Evolutionary conservation across 805 yeast genomes (phyloP).

Genomic region (Wickerhamomyces alni): DNA sequence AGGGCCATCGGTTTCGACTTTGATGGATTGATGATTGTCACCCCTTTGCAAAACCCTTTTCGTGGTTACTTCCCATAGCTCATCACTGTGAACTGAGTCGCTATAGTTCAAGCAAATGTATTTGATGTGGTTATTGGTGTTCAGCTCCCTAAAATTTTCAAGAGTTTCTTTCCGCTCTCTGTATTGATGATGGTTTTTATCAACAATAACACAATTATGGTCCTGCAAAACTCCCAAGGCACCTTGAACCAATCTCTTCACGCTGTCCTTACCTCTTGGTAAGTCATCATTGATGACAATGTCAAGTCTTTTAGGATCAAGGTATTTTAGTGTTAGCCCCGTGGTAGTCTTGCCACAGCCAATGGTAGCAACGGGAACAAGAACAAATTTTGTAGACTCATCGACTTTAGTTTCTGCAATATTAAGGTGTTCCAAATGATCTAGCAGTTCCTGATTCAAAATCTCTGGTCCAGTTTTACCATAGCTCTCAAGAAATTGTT

Average conservation of each 20-base stretch:
- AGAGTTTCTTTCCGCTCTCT: conserved; percentile 68
- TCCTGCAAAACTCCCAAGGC: conserved; percentile 36
- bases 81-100: conserved; percentile 29
- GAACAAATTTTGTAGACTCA: conserved; percentile 44
- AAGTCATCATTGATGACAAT: conserved; percentile 82
- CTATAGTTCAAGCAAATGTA: conserved; percentile 68
- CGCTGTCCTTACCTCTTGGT: conserved; percentile 37
- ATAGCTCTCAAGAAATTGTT: conserved; percentile 48
- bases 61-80: conserved; percentile 47
- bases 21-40: conserved; percentile 83
- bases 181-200: conserved; percentile 74
- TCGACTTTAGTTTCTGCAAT: conserved; percentile 30
- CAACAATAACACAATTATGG: conserved; percentile 57
- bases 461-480: conserved; percentile 58
- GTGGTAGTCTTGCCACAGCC: conserved; percentile 96
- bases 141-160: conserved; percentile 39
- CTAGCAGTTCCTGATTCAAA: conserved; percentile 36
- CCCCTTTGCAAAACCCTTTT: conserved; percentile 65
- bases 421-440: conserved; percentile 33
- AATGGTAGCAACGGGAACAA: conserved; percentile 82
- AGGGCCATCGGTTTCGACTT: conserved; percentile 40
- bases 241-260: conserved; percentile 40
- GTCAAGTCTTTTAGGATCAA: conserved; percentile 56
- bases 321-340: conserved; percentile 46
- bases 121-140: conserved; percentile 36